phyloP scores from a whole-genome alignment of 2,329 filamentous ascomycete species.

The Phialemoniopsis sp. region DNA sequence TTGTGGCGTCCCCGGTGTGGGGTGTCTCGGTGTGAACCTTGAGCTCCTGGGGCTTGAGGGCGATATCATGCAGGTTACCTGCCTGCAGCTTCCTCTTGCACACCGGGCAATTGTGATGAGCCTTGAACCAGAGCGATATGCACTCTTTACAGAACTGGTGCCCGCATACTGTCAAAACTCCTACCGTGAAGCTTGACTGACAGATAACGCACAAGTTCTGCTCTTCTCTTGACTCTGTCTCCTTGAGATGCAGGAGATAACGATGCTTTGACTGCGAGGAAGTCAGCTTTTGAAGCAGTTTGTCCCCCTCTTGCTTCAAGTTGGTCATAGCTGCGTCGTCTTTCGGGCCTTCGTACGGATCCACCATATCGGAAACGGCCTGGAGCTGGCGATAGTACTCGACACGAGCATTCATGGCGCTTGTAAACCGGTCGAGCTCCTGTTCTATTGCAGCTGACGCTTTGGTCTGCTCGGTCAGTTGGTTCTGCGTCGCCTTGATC shows the following conservation, averaged over 20 bases:
- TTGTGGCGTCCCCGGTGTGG: conserved; percentile 17
- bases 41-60: conserved; percentile 72
- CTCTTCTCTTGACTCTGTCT: conserved; percentile 57
- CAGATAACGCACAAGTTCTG: conserved; percentile 83
- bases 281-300: conserved; percentile 53
- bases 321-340: conserved; percentile 46
- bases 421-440: conserved; percentile 72
- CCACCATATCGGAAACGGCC: conserved; percentile 82
- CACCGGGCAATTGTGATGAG: conserved; percentile 73
- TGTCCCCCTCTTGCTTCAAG: conserved; percentile 40
- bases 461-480: conserved; percentile 48
- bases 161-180: conserved; percentile 80
- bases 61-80: conserved; percentile 79
- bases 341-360: conserved; percentile 63
- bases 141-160: conserved; percentile 92
- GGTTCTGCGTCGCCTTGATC: conserved; percentile 54
- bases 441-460: conserved; percentile 47
- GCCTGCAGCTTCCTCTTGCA: conserved; percentile 69
- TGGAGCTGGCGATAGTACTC: conserved; percentile 92
- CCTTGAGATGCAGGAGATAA: conserved; percentile 57
- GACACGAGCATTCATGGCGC: conserved; percentile 77
- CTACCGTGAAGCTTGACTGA: conserved; percentile 69
- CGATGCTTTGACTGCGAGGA: conserved; percentile 67
- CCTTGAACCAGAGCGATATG: conserved; percentile 71
- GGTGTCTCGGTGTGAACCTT: conserved; percentile 47